Percentiles rank a stretch among this genome's conserved stretches.
Conservation (phyloP, 2,329 filamentous ascomycete species). For the Volutella citrinella region DNA sequence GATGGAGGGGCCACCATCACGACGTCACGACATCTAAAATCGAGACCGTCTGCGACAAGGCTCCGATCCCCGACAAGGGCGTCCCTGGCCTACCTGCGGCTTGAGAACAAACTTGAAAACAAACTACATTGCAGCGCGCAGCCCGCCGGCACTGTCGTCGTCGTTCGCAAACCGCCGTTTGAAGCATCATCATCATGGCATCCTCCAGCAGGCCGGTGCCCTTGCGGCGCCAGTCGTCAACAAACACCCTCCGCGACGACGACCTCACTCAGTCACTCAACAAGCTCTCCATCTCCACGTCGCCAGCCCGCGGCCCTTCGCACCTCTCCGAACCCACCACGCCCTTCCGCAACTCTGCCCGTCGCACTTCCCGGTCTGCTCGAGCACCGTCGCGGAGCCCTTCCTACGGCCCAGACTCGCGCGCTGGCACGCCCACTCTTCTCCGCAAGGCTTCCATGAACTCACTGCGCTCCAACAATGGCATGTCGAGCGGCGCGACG, state of each 20-base stretch:
- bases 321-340: constrained; percentile 36
- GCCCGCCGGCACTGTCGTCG: no score
- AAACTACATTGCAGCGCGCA: no score
- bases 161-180: constrained; percentile 11
- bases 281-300: constrained; percentile 41
- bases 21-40: no score
- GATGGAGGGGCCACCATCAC: no score
- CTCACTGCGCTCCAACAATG: constrained; percentile 51
- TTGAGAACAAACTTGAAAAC: no score
- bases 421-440: constrained; percentile 48
- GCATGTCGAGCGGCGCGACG: constrained; percentile 33
- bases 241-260: constrained; percentile 27
- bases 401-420: constrained; percentile 40
- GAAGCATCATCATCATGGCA: constrained; percentile 27
- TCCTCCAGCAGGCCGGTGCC: constrained; percentile 26
- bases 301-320: constrained; percentile 27
- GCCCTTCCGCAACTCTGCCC: constrained; percentile 38
- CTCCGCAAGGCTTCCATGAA: constrained; percentile 56
- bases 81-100: no score
- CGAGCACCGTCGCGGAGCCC: constrained; percentile 40
- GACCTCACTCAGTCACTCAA: constrained; percentile 41
- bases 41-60: no score
- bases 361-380: constrained; percentile 25
- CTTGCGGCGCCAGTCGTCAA: constrained; percentile 33
- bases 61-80: no score